Base-by-base conservation (phyloP, 2,329 filamentous ascomycete genomes). In the Stagonosporopsis chrysanthemi region DNA sequence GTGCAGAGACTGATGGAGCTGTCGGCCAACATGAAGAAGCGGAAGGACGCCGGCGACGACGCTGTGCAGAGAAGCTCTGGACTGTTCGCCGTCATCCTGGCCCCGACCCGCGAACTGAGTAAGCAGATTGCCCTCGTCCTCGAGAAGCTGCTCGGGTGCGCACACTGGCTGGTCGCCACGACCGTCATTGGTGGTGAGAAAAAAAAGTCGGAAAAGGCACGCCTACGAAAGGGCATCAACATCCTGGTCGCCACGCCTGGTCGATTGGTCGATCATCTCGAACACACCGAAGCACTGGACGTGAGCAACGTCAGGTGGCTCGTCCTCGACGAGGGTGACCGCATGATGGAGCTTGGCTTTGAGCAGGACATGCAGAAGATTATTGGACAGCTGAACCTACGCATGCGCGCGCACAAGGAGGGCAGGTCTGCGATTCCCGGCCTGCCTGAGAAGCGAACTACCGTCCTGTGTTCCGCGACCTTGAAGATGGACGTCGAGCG, bases 401-500 rank as follows among this genome's bases (percentile, higher is more conserved):
- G 89, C 52, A 78, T 81, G 28, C 74, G 89, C 19, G 81, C 83
- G 35, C 83, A 84, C 53, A 85, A 83, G 52, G 86, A 85, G 28
- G 83, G 84, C 35, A 86, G 87, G 4, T 76, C 80, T 2, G 81
- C 89, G 35, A 85, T 85, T 4, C 84, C 84, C 17, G 81, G 89
- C 4, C 82, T 97, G 7, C 89, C 92, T 0, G 86, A 86, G 50
- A 85, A 92, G 62, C 86, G 93, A 53, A 89, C 91, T 1, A 98
- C 95, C 0, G 84, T 99, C 4, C 84, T 99, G 2, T 99, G 95
- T 76, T 99, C 95, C 4, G 95, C 95, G 3, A 99, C 95, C 0
- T 90, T 99, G 88, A 97, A 97, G 80, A 93, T 96, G 87, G 95
- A 94, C 67, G 95, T 98, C 1, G 93, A 98, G 74, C 90, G 90